phyloP scores from a whole-genome alignment of 2,329 filamentous ascomycete genomes.

The Hymenoscyphus occultus region DNA sequence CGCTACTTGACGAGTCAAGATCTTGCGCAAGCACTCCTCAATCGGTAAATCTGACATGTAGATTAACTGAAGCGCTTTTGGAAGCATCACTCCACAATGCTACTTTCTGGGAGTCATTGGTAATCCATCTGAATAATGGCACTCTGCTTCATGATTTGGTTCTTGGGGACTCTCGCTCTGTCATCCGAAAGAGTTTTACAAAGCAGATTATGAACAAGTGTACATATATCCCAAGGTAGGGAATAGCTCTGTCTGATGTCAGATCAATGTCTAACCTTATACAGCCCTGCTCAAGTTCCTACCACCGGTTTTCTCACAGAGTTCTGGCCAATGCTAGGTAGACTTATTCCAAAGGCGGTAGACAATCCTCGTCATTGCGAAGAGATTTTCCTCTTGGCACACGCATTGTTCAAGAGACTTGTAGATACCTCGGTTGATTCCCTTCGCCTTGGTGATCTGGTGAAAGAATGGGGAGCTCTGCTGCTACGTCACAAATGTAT shows the following conservation, averaged over 20 bases:
- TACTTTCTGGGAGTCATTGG: conserved; percentile 45
- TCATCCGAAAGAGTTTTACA: conserved; percentile 33
- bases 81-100: conserved; percentile 47
- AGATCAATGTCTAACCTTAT: conserved; percentile 9
- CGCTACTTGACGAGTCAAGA: conserved; percentile 32
- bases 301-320: conserved; percentile 43
- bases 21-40: conserved; percentile 23
- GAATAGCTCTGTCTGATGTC: neutral
- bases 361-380: conserved; percentile 31
- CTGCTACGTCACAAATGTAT: conserved; percentile 42
- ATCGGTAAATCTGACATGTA: conserved; percentile 40
- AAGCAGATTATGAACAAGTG: conserved; percentile 36
- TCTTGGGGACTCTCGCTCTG: conserved; percentile 41
- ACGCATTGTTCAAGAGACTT: conserved; percentile 42
- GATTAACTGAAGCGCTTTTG: conserved; percentile 46
- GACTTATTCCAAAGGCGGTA: conserved; percentile 29
- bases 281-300: conserved; percentile 33
- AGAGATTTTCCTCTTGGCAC: conserved; percentile 40
- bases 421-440: conserved; percentile 32
- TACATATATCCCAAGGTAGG: conserved; percentile 31
- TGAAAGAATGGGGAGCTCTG: conserved; percentile 34
- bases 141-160: conserved; percentile 42
- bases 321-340: conserved; percentile 45
- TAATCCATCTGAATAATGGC: conserved; percentile 38
- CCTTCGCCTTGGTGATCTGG: conserved; percentile 28